phyloP scores from a whole-genome alignment of 805 yeast genomes.

The Ogataea ganodermae region DNA sequence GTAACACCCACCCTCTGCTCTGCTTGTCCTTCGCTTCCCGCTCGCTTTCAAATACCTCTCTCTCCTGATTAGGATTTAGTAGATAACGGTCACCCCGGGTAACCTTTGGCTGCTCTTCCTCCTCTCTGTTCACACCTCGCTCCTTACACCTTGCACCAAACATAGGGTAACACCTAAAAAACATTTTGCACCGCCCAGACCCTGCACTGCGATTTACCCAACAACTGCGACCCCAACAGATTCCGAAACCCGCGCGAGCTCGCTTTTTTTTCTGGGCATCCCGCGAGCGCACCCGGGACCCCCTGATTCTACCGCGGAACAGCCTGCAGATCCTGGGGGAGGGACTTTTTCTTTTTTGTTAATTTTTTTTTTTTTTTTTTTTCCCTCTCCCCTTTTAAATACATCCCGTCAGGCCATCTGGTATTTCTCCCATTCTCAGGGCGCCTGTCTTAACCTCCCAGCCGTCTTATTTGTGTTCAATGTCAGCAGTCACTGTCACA shows the following conservation, averaged over 20 bases:
- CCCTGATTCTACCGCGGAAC: no score
- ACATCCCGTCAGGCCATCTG: not conserved
- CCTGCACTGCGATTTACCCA: not conserved
- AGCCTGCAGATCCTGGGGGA: not conserved
- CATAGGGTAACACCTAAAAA: no score
- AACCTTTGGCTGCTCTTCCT: no score
- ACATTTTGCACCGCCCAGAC: no score
- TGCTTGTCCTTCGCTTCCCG: no score
- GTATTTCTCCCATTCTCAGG: not conserved
- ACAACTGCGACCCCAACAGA: conserved; percentile 1
- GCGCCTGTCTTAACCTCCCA: not conserved
- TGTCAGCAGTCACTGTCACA: conserved; percentile 39
- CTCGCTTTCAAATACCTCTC: no score
- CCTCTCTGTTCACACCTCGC: no score
- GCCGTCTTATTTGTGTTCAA: conserved; percentile 6
- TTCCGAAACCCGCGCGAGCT: not conserved
- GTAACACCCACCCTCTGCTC: no score
- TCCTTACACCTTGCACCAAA: no score
- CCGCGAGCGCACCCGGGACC: not conserved
- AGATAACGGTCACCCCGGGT: no score
- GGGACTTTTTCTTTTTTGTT: not conserved
- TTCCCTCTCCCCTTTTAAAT: conserved; percentile 1
- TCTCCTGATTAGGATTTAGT: no score
- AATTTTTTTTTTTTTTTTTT: not conserved
- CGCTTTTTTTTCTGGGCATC: not conserved